A percentile compares a stretch with the other conserved stretches of the same genome.
Evolutionary conservation across 1,284 basidiomycete genomes (phyloP).

Genomic region (Naganishia sp.): DNA sequence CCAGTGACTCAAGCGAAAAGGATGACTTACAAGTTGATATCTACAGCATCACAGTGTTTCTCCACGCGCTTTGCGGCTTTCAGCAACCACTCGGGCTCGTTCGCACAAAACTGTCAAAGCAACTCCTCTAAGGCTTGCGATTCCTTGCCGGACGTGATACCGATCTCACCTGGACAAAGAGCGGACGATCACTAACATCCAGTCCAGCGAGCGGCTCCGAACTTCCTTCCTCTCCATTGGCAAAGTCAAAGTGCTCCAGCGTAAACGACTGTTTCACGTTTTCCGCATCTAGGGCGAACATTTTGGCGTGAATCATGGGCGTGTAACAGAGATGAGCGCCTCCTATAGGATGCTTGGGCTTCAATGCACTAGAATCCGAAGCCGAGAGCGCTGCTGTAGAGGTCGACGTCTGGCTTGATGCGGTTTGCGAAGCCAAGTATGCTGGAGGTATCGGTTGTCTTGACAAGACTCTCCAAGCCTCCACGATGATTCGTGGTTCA

Average conservation of each 20-base stretch:
- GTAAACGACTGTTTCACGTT: constrained; percentile 11
- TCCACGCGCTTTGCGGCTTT: constrained; percentile 73
- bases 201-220: constrained; percentile 46
- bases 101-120: constrained; percentile 72
- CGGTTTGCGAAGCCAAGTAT: background rate
- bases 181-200: constrained; percentile 67
- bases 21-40: constrained; percentile 71
- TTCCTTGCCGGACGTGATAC: too few species aligned
- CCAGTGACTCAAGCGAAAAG: background rate
- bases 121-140: background rate
- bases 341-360: constrained; percentile 41
- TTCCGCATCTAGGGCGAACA: constrained; percentile 62
- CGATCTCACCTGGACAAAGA: constrained; percentile 72
- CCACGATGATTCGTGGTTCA: background rate
- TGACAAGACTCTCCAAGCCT: constrained; percentile 91
- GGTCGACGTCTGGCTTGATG: constrained; percentile 1
- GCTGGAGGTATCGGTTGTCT: constrained; percentile 67
- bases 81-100: constrained; percentile 78
- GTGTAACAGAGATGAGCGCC: constrained; percentile 77
- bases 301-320: constrained; percentile 96
- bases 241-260: constrained; percentile 12
- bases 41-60: constrained; percentile 81
- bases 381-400: background rate
- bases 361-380: constrained; percentile 22
- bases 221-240: constrained; percentile 48